phyloP scores from a whole-genome alignment of 2,329 filamentous ascomycete species.

The Claviceps citrina region DNA sequence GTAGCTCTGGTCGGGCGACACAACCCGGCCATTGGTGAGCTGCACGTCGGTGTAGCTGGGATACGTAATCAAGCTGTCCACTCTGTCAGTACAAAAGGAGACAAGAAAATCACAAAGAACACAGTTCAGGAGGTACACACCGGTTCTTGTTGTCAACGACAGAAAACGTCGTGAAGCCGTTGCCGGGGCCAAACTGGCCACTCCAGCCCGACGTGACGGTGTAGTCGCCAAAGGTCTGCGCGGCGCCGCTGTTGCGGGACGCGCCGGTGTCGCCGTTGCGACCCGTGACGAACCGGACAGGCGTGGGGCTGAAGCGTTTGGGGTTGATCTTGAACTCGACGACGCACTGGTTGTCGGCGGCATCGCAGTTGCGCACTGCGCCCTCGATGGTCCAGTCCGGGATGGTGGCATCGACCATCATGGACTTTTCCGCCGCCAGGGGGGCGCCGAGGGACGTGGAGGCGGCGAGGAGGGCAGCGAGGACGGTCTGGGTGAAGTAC shows the following conservation, averaged over 20 bases:
- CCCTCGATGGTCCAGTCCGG: slow-evolving; percentile 28
- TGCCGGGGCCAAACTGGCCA: slow-evolving; percentile 31
- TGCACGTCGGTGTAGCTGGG: slow-evolving; percentile 35
- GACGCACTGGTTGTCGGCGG: slow-evolving; percentile 23
- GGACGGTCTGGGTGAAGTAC: slow-evolving; percentile 27
- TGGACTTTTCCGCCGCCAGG: slow-evolving; percentile 18
- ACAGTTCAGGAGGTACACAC: background rate
- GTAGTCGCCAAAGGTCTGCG: slow-evolving; percentile 31
- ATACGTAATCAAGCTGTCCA: slow-evolving; percentile 27
- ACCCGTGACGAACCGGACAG: slow-evolving; percentile 25
- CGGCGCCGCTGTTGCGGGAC: slow-evolving; percentile 24
- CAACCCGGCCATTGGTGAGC: background rate
- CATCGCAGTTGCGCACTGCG: slow-evolving; percentile 26
- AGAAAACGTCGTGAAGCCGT: slow-evolving; percentile 37
- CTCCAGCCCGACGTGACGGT: slow-evolving; percentile 39
- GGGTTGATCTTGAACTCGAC: slow-evolving; percentile 29
- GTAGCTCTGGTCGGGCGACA: slow-evolving; percentile 28
- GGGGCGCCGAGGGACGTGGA: slow-evolving; percentile 23
- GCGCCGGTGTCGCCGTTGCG: slow-evolving; percentile 7
- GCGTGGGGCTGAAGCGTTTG: slow-evolving; percentile 10
- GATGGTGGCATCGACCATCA: slow-evolving; percentile 21
- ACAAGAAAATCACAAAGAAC: no score
- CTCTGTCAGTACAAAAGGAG: background rate
- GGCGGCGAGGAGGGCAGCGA: slow-evolving; percentile 21
- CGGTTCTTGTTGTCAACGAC: slow-evolving; percentile 28